Evolutionary conservation across 1,284 basidiomycete genomes (phyloP).

Genomic region (Trametes polyzona): DNA sequence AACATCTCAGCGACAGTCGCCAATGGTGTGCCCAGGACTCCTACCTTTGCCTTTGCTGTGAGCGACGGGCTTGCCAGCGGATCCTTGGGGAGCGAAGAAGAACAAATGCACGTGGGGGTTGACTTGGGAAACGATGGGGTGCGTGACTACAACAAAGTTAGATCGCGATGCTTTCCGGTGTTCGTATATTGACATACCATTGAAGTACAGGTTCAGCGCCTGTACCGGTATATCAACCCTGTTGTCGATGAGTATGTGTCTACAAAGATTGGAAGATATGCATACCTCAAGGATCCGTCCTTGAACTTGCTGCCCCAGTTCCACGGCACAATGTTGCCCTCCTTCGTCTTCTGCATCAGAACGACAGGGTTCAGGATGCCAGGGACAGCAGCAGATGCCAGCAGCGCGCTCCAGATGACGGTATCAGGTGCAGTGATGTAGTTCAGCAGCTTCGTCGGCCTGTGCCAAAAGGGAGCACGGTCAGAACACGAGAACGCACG

Average conservation of each 20-base stretch:
- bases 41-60: constrained; percentile 89
- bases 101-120: constrained; percentile 99
- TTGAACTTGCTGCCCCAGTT: constrained; percentile 94
- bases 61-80: constrained; percentile 92
- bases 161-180: constrained; percentile 6
- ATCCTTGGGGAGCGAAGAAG: constrained; percentile 94
- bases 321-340: constrained; percentile 88
- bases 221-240: constrained; percentile 93
- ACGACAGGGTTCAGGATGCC: constrained; percentile 89
- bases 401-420: constrained; percentile 75
- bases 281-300: constrained; percentile 83
- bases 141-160: constrained; percentile 68
- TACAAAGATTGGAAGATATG: constrained; percentile 12
- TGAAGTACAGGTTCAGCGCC: constrained; percentile 91
- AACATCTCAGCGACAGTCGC: too few species aligned
- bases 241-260: constrained; percentile 34
- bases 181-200: constrained; percentile 50
- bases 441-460: constrained; percentile 94
- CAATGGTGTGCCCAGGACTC: too few species aligned
- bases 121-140: constrained; percentile 94
- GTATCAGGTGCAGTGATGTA: constrained; percentile 95
- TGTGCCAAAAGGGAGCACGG: constrained; percentile 35
- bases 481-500: background rate
- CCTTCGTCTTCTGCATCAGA: constrained; percentile 89
- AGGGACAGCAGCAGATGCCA: constrained; percentile 86